Conservation (phyloP, 2,329 filamentous ascomycete species). For the Penicillium sp. region DNA sequence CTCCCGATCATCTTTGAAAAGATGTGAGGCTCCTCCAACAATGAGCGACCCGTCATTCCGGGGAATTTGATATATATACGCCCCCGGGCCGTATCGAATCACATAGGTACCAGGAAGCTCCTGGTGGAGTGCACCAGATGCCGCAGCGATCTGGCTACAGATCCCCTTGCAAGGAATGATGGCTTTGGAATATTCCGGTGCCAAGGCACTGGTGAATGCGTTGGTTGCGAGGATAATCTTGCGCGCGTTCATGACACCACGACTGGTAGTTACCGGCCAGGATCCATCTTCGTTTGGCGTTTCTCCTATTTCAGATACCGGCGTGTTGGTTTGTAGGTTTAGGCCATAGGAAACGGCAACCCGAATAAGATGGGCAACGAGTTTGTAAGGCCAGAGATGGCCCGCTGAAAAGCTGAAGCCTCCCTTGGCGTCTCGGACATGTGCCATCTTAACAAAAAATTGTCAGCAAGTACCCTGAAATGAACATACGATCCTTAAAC, state of each 20-base stretch:
- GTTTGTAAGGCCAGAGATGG: conserved; percentile 66
- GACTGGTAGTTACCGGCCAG: conserved; percentile 34
- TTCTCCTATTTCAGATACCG: conserved; percentile 29
- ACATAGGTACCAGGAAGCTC: conserved; percentile 53
- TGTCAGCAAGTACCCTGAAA: background rate
- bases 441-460: conserved; percentile 20
- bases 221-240: conserved; percentile 80
- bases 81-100: conserved; percentile 55
- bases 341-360: conserved; percentile 26
- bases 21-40: conserved; percentile 61
- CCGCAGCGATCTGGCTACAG: conserved; percentile 32
- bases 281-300: background rate
- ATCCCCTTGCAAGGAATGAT: conserved; percentile 71
- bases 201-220: conserved; percentile 72
- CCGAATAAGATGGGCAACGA: conserved; percentile 57
- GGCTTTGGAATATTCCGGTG: conserved; percentile 66
- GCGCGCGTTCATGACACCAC: conserved; percentile 62
- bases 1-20: conserved; percentile 21
- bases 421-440: conserved; percentile 35
- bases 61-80: conserved; percentile 59
- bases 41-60: conserved; percentile 54
- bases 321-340: conserved; percentile 54
- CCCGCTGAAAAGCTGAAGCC: conserved; percentile 34
- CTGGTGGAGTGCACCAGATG: conserved; percentile 21
- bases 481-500: background rate